Base-by-base conservation (phyloP, 1,139 yeast genomes). In the Kurtzmaniella quercitrusa region DNA sequence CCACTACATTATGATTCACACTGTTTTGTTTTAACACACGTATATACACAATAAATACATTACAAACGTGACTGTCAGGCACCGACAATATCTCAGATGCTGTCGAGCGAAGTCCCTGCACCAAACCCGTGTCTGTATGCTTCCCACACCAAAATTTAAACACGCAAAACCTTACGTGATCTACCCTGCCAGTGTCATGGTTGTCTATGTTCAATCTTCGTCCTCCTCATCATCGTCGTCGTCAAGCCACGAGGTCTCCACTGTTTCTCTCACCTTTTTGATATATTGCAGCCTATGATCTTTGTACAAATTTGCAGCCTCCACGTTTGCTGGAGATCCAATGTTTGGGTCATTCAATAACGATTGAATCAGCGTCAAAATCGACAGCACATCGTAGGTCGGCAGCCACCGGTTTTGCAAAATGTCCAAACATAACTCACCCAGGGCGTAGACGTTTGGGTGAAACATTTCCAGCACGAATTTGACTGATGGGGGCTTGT, bases 381-480 rank as follows among this genome's bases (percentile, higher is more conserved):
- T 93, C 22, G 96, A 89, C n/a, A 96, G 91, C 35, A 93, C 99
- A 59, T 94, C 98, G 59, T 93, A 94, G 0, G 98, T 94, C 14
- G 99, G 99, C 18, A 96, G 86, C 99, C 99, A 93, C 59, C 98
- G 76, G 67, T 93, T 94, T 59, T 93, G 98, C 51, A 93, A 72
- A 52, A 93, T 93, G 66, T 94, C 99, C 50, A 93, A 76, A 68
- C 99, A 93, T 50, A 93, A 79, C 58, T 93, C 98, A 28, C 99
- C 98, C 38, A 84, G 78, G 18, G 96, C 96, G 59, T 93, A 93
- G 6, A 93, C 98, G 60, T 93, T 93, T 6, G 98, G 99, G 61
- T 93, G 99, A 63, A 94, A 93, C 96, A 93, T 93, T 55, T 88
- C 94, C 49, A 94, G 83, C 39, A 91, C 72, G 60, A 93, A 93